Base-by-base conservation (phyloP, 805 yeast species). In the Cyberlindnera petersonii region DNA sequence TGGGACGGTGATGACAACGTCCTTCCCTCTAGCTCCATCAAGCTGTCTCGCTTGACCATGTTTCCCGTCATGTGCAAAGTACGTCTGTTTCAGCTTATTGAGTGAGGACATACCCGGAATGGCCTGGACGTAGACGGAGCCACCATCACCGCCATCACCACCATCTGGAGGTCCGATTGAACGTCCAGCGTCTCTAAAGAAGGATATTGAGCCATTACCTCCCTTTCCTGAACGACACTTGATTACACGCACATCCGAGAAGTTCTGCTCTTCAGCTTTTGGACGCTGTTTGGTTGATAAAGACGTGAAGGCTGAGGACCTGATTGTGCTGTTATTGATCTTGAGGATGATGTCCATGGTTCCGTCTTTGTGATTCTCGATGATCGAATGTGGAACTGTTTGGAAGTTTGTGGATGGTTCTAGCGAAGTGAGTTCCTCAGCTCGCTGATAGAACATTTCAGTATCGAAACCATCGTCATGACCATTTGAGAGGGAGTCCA, bases 81-180 rank as follows among this genome's bases (percentile, higher is more conserved):
- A 87, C 13, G 72, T 72, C 26, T 82, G 73, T 44, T 74, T 74
- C 21, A 91, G 53, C 43, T 78, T 77, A 50, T 86, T 87, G 42
- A 93, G 61, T 4, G 93, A 81, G 26, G 79, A 74, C 30, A 85
- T 52, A 17, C 84, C 85, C 35, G 76, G 76, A 2, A 81, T 79
- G 3, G 95, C 96, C 56, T 82, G 86, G 2, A 93, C 76, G 56
- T 82, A 91, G 3, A 93, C 73, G 37, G 81, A 72, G 3, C 98
- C 98, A 17, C 98, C 98, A 44, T 71, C 66, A 5, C 98, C 98
- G 22, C 98, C 98, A 63, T 93, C 97, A 9, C 98, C 98, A n/a
- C 98, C 98, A 60, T 89, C 95, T 0, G 98, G 95, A 0, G 98
- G 98, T 0, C 98, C 98, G 15, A 73, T 71, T 0, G 95, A 71